These are phyloP conservation scores for Heliamphora exappendiculata DNA, from an alignment of 148 eudicot species.

Conservation along the genomic window DNA sequence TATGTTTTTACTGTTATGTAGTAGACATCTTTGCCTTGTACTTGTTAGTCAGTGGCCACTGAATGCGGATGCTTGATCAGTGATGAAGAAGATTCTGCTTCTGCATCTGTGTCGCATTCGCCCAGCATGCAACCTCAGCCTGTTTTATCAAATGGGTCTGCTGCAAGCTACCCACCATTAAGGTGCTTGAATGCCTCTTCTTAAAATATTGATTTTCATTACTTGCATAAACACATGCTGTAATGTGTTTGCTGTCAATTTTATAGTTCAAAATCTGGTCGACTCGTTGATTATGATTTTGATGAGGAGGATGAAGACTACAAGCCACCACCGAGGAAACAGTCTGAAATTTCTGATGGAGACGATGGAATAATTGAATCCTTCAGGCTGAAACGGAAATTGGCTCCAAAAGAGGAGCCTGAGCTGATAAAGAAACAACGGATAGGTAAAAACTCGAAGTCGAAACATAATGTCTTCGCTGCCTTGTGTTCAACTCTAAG, in stretches of 20 bases:
- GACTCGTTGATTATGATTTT: constrained; percentile 89
- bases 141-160: constrained; percentile 53
- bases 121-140: constrained; percentile 35
- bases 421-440: constrained; percentile 55
- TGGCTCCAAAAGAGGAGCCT: constrained; percentile 45
- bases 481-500: constrained; percentile 69
- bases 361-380: constrained; percentile 56
- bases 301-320: constrained; percentile 95
- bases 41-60: constrained; percentile 3
- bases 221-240: background rate
- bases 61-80: constrained; percentile 30
- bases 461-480: constrained; percentile 64
- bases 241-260: background rate
- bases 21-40: background rate
- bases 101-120: constrained; percentile 40
- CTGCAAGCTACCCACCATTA: constrained; percentile 31
- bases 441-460: constrained; percentile 35
- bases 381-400: constrained; percentile 55
- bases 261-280: constrained; percentile 54
- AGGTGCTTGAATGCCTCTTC: constrained; percentile 36
- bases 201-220: background rate
- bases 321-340: constrained; percentile 79
- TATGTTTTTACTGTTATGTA: constrained; percentile 7
- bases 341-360: constrained; percentile 46
- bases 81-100: constrained; percentile 94